A percentile compares a stretch with the other conserved stretches of the same genome.
Conservation (phyloP, 306 rosid genomes). For the Glycyrrhiza uralensis region DNA sequence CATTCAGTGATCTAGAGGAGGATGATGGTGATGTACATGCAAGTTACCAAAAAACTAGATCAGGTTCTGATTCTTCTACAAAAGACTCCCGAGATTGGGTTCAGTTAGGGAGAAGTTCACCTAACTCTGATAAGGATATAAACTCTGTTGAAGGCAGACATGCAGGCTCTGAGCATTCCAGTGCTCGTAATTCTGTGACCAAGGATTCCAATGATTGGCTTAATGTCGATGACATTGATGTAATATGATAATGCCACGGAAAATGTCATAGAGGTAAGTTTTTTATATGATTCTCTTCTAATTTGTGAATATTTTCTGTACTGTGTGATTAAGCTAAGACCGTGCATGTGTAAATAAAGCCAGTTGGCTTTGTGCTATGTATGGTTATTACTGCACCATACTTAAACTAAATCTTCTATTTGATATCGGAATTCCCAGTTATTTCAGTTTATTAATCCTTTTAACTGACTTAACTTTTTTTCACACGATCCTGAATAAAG, state of each 20-base stretch:
- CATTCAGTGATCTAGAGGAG: slow-evolving; percentile 96
- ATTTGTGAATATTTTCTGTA: slow-evolving; percentile 53
- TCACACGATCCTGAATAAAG: slow-evolving; percentile 1
- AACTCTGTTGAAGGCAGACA: slow-evolving; percentile 45
- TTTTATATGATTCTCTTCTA: slow-evolving; percentile 26
- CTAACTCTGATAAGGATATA: slow-evolving; percentile 63
- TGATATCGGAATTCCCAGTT: slow-evolving; percentile 3
- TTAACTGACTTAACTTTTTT: background rate
- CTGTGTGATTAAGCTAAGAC: slow-evolving; percentile 44
- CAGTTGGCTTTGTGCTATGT: slow-evolving; percentile 36
- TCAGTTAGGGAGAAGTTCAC: slow-evolving; percentile 67
- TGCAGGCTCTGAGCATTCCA: slow-evolving; percentile 57
- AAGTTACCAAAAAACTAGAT: slow-evolving; percentile 55
- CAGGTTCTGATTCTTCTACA: slow-evolving; percentile 83
- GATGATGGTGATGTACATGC: slow-evolving; percentile 61
- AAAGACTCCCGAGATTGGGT: slow-evolving; percentile 95
- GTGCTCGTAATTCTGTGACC: slow-evolving; percentile 48
- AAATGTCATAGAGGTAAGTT: slow-evolving; percentile 27
- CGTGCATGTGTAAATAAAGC: slow-evolving; percentile 54
- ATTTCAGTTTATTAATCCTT: slow-evolving; percentile 12
- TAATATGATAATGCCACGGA: slow-evolving; percentile 42
- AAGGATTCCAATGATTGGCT: slow-evolving; percentile 96
- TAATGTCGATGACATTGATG: slow-evolving; percentile 81
- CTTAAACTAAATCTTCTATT: slow-evolving; percentile 14
- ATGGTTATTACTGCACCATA: slow-evolving; percentile 33